Evolutionary conservation across 2,329 filamentous ascomycete genomes (phyloP), one percentile per base, ranked within the genome.

Genomic region (Phaeosphaeriaceae sp.): DNA sequence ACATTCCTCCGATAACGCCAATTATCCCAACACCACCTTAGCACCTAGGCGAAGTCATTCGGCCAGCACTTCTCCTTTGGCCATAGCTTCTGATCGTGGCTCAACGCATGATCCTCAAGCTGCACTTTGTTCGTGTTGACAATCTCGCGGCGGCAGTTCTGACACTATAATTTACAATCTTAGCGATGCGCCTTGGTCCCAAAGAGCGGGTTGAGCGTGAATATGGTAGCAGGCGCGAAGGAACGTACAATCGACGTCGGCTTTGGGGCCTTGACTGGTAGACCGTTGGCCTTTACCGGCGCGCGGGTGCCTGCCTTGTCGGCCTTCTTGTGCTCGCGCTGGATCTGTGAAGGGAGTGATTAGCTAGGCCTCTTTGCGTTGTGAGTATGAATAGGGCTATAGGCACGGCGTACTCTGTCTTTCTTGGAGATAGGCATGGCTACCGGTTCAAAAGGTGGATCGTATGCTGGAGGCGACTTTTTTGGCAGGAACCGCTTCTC

Each of bases 1-100:
- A 8, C 11, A 26, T 26, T 26, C 23, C 23, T 26, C 23, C 3
- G 3, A 11, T 11, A 26, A 9, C 23, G 7, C 23, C 6, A 26
- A 2, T 26, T 26, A 11, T 26, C 23, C 23, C 23, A 26, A 26
- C 23, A 7, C 23, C 23, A 8, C 6, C 7, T 26, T 11, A 8
- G 11, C 23, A 7, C 23, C 11, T 11, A 26, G 23, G 23, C 23
- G 6, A 61, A 81, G 41, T 81, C 78, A 42, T 78, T 79, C 2
- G 81, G 81, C 77, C 79, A 83, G 73, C 81, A 83, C 74, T 83
- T 83, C 74, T 83, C 80, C 74, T 82, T 83, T 0, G 80, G 70
- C 81, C 81, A 83, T 7, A 46, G 9, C 52, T 77, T 77, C 20
- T 75, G 69, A 54, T 78, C 74, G 60, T 83, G 81, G 4, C 79